Evolutionary conservation across 768 basidiomycete species (phyloP), one percentile per base, ranked within the genome.

Genomic region (Tylopilus rubrobrunneus): DNA sequence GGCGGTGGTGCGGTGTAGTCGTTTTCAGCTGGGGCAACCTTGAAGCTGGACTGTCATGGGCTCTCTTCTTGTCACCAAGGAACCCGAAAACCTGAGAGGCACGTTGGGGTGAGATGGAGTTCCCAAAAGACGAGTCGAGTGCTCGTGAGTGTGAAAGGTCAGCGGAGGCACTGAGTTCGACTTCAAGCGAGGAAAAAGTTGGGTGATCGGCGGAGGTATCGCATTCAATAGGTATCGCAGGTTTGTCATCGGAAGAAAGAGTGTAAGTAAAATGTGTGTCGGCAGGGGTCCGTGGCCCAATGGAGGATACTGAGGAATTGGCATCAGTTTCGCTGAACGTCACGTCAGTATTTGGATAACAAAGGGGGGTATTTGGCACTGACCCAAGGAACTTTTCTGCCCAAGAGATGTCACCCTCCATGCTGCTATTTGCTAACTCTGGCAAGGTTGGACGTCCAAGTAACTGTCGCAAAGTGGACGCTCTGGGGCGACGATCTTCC

Each of bases 331-430:
- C 80, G 11, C 80, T 83, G 55, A 39, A 43, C 44, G 21, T 17
- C 29, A 39, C 10, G 36, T 69, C 33, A 67, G 57, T 19, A 33
- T 41, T 21, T 45, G 33, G 25, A n/a, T 42, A n/a, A 25, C 9
- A 31, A 25, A 25, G 37, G 15, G 36, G 43, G 14, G 7, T 12
- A 39, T 34, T 28, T 27, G 14, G 7, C 0, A 62, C 82, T 53
- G 59, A 89, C 89, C 77, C 79, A 49, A 90, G 73, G 67, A 81
- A 84, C 41, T 80, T 78, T 71, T 92, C 89, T 12, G 89, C 89
- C 89, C 89, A 92, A 2, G 88, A 90, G 50, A 92, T 89, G 59
- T 91, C 88, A 7, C 87, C 83, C 65, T 89, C 86, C 1, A 63
- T 70, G 57, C 74, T 75, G n/a, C 68, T 63, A 51, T 74, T 71